These are phyloP conservation scores for Rhodotorula paludigena DNA, from an alignment of 768 basidiomycete species.

Conservation along the genomic window DNA sequence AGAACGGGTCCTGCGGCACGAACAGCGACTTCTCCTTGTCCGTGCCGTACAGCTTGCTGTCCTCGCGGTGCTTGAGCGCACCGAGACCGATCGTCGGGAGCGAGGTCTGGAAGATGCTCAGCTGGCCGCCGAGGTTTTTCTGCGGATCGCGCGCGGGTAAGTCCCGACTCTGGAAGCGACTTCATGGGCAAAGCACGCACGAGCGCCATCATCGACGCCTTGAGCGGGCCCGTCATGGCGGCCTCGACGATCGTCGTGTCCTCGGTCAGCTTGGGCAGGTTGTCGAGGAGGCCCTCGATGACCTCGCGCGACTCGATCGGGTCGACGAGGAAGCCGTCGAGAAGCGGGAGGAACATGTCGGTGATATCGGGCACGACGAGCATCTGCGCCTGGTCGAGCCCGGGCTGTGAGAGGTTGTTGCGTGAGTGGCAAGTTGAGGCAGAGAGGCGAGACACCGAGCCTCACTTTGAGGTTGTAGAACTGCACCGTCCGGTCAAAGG, in stretches of 20 bases:
- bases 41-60: slow-evolving; percentile 68
- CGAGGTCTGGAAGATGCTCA: slow-evolving; percentile 46
- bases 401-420: slow-evolving; percentile 46
- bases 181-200: slow-evolving; percentile 50
- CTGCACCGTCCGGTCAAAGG: slow-evolving; percentile 73
- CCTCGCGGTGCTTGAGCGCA: slow-evolving; percentile 49
- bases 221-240: slow-evolving; percentile 72
- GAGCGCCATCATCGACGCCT: slow-evolving; percentile 65
- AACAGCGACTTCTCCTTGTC: slow-evolving; percentile 82
- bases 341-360: slow-evolving; percentile 82
- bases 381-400: slow-evolving; percentile 58
- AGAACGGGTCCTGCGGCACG: slow-evolving; percentile 66
- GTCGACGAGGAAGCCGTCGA: slow-evolving; percentile 68
- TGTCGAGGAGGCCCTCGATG: slow-evolving; percentile 63
- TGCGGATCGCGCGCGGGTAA: background rate
- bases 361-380: slow-evolving; percentile 81
- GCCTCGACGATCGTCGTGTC: slow-evolving; percentile 55
- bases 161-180: background rate
- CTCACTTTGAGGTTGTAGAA: slow-evolving; percentile 78
- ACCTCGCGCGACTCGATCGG: slow-evolving; percentile 60
- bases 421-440: background rate
- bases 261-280: slow-evolving; percentile 61
- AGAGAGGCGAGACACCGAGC: background rate
- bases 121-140: slow-evolving; percentile 42
- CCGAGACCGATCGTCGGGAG: slow-evolving; percentile 45